A percentile compares a stretch with the other conserved stretches of the same genome.
phyloP scores from a whole-genome alignment of 257 asterid species.

The Solanum appendiculatum region DNA sequence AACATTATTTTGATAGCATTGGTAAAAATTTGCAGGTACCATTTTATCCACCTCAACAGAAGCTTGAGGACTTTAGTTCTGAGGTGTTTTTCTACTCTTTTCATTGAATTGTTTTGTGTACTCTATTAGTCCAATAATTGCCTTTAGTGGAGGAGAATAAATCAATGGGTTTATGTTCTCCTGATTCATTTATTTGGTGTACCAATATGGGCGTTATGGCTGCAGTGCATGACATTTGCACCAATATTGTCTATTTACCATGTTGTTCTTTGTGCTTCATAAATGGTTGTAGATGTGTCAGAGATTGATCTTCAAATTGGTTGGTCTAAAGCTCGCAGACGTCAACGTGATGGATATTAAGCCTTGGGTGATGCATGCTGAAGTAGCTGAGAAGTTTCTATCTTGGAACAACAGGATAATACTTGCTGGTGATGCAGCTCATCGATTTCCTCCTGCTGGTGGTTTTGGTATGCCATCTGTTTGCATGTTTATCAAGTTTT shows the following conservation, averaged over 20 bases:
- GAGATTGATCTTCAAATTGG: constrained; percentile 59
- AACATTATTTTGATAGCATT: neutral
- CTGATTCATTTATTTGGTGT: neutral
- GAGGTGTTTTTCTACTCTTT: constrained; percentile 28
- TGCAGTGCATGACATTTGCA: neutral
- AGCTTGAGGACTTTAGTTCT: constrained; percentile 61
- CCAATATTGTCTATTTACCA: neutral
- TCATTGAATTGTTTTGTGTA: neutral
- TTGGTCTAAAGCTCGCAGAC: constrained; percentile 83
- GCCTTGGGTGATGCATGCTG: constrained; percentile 99
- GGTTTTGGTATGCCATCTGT: constrained; percentile 58
- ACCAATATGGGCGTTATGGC: neutral
- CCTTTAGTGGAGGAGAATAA: neutral
- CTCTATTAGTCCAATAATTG: neutral
- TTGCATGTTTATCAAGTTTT: neutral
- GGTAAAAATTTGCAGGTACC: constrained; percentile 49
- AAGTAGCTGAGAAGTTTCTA: constrained; percentile 73
- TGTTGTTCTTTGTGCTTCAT: neutral
- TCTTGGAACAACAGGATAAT: constrained; percentile 49
- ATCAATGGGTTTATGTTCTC: neutral
- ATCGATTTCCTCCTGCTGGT: constrained; percentile 98
- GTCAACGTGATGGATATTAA: constrained; percentile 64
- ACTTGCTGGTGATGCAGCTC: constrained; percentile 97
- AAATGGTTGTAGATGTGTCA: constrained; percentile 52
- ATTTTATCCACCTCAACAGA: constrained; percentile 94